Conservation (phyloP, 805 yeast genomes). For the Candida orba region DNA sequence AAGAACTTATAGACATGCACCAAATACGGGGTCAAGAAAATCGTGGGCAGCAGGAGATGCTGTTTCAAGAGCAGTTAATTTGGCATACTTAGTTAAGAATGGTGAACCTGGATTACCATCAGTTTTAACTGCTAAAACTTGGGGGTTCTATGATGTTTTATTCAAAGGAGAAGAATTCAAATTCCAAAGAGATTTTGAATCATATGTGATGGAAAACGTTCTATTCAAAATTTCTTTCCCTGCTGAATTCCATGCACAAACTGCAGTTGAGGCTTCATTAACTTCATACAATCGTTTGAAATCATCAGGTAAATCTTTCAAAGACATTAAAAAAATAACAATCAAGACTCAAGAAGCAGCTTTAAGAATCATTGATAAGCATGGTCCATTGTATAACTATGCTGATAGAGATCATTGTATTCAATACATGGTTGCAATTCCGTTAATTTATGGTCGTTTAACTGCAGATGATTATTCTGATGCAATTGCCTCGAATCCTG, state of each 20-base stretch:
- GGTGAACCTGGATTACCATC: slow-evolving; percentile 55
- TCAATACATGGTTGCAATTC: slow-evolving; percentile 56
- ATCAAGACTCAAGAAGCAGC: slow-evolving; percentile 59
- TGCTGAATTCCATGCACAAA: slow-evolving; percentile 61
- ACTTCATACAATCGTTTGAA: slow-evolving; percentile 32
- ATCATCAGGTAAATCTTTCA: slow-evolving; percentile 34
- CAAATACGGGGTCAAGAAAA: slow-evolving; percentile 56
- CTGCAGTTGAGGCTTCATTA: slow-evolving; percentile 55
- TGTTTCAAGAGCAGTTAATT: slow-evolving; percentile 48
- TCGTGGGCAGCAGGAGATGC: slow-evolving; percentile 70
- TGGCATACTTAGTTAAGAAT: slow-evolving; percentile 43
- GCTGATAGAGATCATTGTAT: slow-evolving; percentile 63
- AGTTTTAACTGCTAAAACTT: slow-evolving; percentile 46
- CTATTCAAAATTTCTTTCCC: slow-evolving; percentile 57
- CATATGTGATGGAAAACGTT: slow-evolving; percentile 58
- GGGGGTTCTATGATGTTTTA: slow-evolving; percentile 61
- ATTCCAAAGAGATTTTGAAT: slow-evolving; percentile 47
- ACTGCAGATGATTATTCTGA: slow-evolving; percentile 55
- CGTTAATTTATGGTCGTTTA: slow-evolving; percentile 46
- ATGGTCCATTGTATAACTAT: slow-evolving; percentile 53
- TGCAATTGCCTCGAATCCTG: slow-evolving; percentile 41
- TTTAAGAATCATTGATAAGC: slow-evolving; percentile 50
- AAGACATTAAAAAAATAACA: slow-evolving; percentile 41
- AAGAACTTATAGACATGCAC: slow-evolving; percentile 58
- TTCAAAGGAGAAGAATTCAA: slow-evolving; percentile 44